Evolutionary conservation across 345 rosid genomes (phyloP).

Genomic region (Sisymbrium altissimum): DNA sequence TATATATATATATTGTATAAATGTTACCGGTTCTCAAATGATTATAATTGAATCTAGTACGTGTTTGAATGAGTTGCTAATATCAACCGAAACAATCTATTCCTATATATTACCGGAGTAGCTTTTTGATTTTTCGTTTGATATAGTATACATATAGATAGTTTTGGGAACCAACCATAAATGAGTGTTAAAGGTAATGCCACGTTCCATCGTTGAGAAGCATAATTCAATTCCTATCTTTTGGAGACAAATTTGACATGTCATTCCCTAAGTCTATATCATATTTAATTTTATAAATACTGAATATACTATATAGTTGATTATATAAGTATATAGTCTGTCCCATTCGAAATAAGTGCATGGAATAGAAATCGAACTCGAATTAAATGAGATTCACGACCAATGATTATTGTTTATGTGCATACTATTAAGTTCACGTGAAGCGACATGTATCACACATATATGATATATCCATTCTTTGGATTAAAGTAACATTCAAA

Average conservation of each 20-base stretch:
- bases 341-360: constrained; percentile 26
- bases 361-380: not conserved
- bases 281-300: constrained; percentile 1
- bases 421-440: constrained; percentile 25
- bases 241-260: constrained; percentile 31
- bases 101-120: not conserved
- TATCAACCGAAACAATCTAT: not conserved
- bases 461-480: not conserved
- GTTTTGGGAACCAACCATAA: constrained; percentile 10
- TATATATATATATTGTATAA: too few species aligned
- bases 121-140: not conserved
- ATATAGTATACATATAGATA: not conserved
- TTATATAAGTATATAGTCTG: not conserved
- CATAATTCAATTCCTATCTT: constrained; percentile 18
- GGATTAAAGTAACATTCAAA: constrained; percentile 8
- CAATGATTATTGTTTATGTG: constrained; percentile 18
- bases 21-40: too few species aligned
- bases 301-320: constrained; percentile 14
- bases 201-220: constrained; percentile 30
- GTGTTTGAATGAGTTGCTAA: not conserved
- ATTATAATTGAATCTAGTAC: not conserved
- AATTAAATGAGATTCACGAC: constrained; percentile 24
- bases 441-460: constrained; percentile 27
- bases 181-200: constrained; percentile 25
- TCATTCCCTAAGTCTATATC: constrained; percentile 17